Evolutionary conservation across 306 rosid genomes (phyloP).

Genomic region (Prunus salicina): DNA sequence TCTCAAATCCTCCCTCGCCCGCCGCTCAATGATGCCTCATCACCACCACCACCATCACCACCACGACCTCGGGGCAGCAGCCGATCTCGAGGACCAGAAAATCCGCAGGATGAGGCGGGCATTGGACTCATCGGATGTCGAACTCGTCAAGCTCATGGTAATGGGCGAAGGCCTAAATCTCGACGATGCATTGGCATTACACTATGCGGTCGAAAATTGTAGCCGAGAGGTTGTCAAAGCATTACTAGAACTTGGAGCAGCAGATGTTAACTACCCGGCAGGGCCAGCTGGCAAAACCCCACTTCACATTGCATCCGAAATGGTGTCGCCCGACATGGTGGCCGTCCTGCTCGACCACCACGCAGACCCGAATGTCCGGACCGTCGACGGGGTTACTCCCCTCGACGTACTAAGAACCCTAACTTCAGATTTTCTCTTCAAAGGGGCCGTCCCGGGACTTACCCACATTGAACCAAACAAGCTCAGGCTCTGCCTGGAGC

Average conservation of each 20-base stretch:
- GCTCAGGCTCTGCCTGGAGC: constrained; percentile 82
- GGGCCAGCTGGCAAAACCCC: constrained; percentile 87
- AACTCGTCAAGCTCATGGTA: constrained; percentile 91
- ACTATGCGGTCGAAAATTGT: constrained; percentile 85
- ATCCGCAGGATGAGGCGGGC: constrained; percentile 89
- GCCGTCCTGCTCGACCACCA: constrained; percentile 97
- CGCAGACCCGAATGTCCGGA: constrained; percentile 89
- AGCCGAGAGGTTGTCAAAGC: constrained; percentile 96
- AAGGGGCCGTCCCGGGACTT: constrained; percentile 95
- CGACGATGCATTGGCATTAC: constrained; percentile 87
- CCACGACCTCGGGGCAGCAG: constrained; percentile 51
- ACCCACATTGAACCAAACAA: constrained; percentile 94
- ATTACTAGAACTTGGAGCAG: constrained; percentile 85
- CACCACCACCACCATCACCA: constrained; percentile 55
- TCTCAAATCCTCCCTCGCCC: constrained; percentile 69
- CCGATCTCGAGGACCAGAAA: constrained; percentile 91
- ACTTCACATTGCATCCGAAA: constrained; percentile 77
- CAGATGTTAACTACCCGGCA: constrained; percentile 75
- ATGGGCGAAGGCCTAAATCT: constrained; percentile 98
- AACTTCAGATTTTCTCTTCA: constrained; percentile 95
- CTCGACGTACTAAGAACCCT: constrained; percentile 93
- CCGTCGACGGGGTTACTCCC: constrained; percentile 74
- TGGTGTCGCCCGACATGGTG: constrained; percentile 98
- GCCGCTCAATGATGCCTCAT: constrained; percentile 56
- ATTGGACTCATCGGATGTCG: constrained; percentile 88